Base-by-base conservation (phyloP, 495 filamentous ascomycete genomes). In the Peziza echinospora region DNA sequence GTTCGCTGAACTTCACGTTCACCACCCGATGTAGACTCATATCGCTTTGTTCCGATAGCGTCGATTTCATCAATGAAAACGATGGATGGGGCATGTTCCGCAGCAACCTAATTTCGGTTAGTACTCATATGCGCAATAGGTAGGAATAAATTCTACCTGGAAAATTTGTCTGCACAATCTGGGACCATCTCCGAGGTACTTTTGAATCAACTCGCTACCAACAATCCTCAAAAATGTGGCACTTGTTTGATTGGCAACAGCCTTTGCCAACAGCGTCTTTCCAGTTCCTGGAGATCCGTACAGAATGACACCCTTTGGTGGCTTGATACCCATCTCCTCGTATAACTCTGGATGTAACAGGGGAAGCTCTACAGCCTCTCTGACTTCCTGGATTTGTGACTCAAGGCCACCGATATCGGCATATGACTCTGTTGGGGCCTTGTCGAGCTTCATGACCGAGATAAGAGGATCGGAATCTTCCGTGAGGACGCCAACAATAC, bases 61-160 rank as follows among this genome's bases (percentile, higher is more conserved):
- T 99, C 89, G 55, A 99, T 99, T 62, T 99, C 89, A 61, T 99
- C 89, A 57, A 99, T 99, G 63, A 99, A 99, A 11, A 99, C 87
- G 55, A 99, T 99, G 5, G 86, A 86, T 7, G 89, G 89, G 0
- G 91, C 78, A 49, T 99, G 86, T 56, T 99, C 89, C 13, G 87
- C 87, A 22, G 89, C 89, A 28, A 93, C 84, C 30, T 37, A 7
- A 1, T 0, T 37, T 37, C 3, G 19, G 30, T 37, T 3, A 34
- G 26, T 34, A 37, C 30, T 17, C 19, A 37, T 13, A 37, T 7
- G 13, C 30, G 2, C 3, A 11, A 37, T 37, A 37, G 7, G 22
- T 48, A 64, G 56, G 17, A 46, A 9, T 17, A 1, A 43, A 5
- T 17, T 5, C n/a, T 37, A 7, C 30, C 63, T 91, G 83, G 75